Evolutionary conservation across 2,329 filamentous ascomycete genomes (phyloP).

Genomic region (Aspergillus alliaceus): DNA sequence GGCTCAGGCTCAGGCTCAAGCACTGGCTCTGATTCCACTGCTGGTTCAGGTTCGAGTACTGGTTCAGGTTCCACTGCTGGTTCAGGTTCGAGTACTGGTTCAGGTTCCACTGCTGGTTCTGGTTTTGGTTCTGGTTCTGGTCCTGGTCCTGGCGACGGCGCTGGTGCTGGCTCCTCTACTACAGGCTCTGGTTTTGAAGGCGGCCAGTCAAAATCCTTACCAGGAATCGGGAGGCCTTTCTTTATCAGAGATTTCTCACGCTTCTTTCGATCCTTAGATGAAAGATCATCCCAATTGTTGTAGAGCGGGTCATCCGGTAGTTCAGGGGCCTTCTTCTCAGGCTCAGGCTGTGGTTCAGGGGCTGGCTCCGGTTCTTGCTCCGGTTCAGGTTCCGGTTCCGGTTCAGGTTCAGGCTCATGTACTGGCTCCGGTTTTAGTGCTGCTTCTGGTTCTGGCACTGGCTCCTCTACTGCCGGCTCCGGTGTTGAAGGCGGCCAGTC

Average conservation of each 20-base stretch:
- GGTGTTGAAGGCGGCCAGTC: conserved; percentile 14
- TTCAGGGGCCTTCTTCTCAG: conserved; percentile 9
- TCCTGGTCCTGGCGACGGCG: conserved; percentile 27
- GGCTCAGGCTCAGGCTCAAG: conserved; percentile 30
- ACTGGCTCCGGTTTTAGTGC: conserved; percentile 17
- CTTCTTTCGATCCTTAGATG: conserved; percentile 48
- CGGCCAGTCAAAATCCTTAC: conserved; percentile 27
- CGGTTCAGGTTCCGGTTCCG: conserved; percentile 25
- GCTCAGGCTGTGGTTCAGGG: conserved; percentile 15
- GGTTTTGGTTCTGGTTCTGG: conserved; percentile 6
- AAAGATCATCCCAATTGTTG: conserved; percentile 34
- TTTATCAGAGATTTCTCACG: conserved; percentile 33
- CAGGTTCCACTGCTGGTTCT: not conserved
- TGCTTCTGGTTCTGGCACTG: conserved; percentile 21
- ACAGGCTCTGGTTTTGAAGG: conserved; percentile 19
- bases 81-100: conserved; percentile 2
- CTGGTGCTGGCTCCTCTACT: conserved; percentile 15
- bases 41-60: conserved; percentile 19
- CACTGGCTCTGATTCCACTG: conserved; percentile 16
- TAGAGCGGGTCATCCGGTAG: conserved; percentile 40
- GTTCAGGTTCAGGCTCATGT: conserved; percentile 31
- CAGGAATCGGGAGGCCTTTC: conserved; percentile 31
- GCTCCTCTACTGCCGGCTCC: not conserved
- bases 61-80: conserved; percentile 24
- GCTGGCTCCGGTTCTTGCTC: conserved; percentile 17